Evolutionary conservation across 768 basidiomycete genomes (phyloP), one percentile per base, ranked within the genome.

Genomic region (Phanerochaete carnosa): DNA sequence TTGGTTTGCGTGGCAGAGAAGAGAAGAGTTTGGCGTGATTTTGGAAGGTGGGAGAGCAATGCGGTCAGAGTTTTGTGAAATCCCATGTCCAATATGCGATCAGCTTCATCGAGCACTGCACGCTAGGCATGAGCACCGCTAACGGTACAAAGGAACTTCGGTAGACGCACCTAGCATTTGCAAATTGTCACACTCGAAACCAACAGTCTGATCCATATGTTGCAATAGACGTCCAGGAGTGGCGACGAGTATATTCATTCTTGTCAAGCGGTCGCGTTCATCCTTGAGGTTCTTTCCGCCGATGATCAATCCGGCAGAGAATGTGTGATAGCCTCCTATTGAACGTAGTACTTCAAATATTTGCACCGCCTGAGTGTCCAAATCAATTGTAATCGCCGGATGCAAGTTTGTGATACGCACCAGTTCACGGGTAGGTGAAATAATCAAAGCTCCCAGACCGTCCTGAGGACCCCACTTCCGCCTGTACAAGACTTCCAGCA

Each of bases 211-310:
- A 71, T 98, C 97, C 89, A 99, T 91, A 72, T 99, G 97, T 68
- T 99, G 97, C 47, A 99, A 77, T 45, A 99, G 78, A 47, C 96
- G 83, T 26, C 96, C 96, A 4, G 96, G 96, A 3, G 96, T 98
- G 1, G 96, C 96, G 16, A 99, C 92, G n/a, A 99, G 83, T 60
- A 99, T 97, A 68, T 99, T 99, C 95, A 98, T 98, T 45, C 92
- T 82, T 11, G 88, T 81, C 45, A 99, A 74, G 7, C 96, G 81
- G 23, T 95, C 95, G 37, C 85, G 80, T 72, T 99, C 96, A 62
- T 96, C 95, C 70, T 94, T 95, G 52, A 98, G 72, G 66, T 88
- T 94, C 79, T 98, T 99, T 47, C 96, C 96, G 6, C 96, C 96
- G 45, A 99, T 99, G 19, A 98, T 89, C 13, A 98, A 77, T 0